A percentile compares a stretch with the other conserved stretches of the same genome.
Conservation (phyloP, 208 protist species). For the Leishmania major region DNA sequence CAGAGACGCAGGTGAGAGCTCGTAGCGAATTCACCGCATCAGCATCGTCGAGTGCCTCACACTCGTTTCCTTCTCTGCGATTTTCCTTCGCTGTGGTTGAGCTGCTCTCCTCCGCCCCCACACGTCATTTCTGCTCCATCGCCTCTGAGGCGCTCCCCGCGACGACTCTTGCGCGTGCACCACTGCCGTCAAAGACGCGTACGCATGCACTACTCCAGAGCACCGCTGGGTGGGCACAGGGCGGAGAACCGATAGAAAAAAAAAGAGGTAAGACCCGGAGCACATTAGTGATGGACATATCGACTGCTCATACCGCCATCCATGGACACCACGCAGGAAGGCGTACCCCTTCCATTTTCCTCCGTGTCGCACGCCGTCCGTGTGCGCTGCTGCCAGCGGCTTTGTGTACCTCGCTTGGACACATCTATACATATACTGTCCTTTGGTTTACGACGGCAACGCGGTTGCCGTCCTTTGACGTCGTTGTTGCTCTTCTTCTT, state of each 20-base stretch:
- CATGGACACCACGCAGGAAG: not conserved
- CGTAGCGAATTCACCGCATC: not conserved
- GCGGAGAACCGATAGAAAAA: not conserved
- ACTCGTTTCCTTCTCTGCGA: not conserved
- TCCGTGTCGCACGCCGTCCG: not conserved
- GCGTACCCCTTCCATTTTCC: not conserved
- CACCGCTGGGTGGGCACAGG: not conserved
- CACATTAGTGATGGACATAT: not conserved
- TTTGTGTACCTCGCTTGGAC: not conserved
- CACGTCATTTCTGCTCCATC: too few relatives aligned
- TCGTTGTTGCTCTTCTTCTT: not conserved
- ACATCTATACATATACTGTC: not conserved
- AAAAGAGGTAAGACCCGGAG: not conserved
- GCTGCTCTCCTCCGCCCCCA: not conserved
- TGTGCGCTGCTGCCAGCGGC: not conserved
- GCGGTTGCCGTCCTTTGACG: not conserved
- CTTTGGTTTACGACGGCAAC: not conserved
- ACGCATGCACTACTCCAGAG: not conserved
- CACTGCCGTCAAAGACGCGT: not conserved
- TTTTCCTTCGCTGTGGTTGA: not conserved
- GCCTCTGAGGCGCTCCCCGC: too few relatives aligned
- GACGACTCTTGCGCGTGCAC: not conserved
- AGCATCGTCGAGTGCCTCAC: not conserved
- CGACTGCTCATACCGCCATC: not conserved
- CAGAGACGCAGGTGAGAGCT: not conserved